A percentile compares a stretch with the other conserved stretches of the same genome.
phyloP scores from a whole-genome alignment of 139 green algal genomes.

The Picochlorum sp. region DNA sequence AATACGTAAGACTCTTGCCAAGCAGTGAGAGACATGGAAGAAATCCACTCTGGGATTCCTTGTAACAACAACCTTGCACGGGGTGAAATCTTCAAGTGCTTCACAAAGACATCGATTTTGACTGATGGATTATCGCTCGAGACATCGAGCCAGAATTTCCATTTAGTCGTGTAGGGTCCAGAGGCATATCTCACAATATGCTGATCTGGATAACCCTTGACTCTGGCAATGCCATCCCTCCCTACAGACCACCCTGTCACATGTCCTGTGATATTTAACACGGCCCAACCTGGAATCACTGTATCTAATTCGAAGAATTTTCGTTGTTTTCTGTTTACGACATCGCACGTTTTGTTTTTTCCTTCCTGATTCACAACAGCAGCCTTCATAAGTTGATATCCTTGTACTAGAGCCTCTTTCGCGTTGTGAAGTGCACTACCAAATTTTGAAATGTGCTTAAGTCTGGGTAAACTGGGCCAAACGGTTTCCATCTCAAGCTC shows the following conservation, averaged over 20 bases:
- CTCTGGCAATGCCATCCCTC: conserved; percentile 1
- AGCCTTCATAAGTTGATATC: too few species aligned
- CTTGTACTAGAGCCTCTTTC: too few species aligned
- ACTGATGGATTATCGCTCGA: neutral
- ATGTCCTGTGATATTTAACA: conserved; percentile 31
- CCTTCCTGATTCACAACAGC: too few species aligned
- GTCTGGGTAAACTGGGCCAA: neutral
- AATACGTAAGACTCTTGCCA: conserved; percentile 3
- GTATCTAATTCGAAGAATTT: conserved; percentile 11
- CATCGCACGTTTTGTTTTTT: too few species aligned
- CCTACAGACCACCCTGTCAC: conserved; percentile 24
- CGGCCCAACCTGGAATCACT: conserved; percentile 9
- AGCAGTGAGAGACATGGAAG: neutral
- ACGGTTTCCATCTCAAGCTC: neutral
- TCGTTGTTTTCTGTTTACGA: neutral
- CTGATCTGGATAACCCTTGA: neutral
- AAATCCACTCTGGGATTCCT: conserved; percentile 7
- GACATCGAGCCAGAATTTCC: conserved; percentile 27
- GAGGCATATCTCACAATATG: conserved; percentile 31
- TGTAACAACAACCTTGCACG: neutral
- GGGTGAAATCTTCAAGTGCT: conserved; percentile 6
- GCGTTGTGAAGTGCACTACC: neutral
- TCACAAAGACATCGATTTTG: neutral
- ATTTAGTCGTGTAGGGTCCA: neutral
- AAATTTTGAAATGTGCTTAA: too few species aligned